Evolutionary conservation across 306 rosid genomes (phyloP).

Genomic region (Betula pendula): DNA sequence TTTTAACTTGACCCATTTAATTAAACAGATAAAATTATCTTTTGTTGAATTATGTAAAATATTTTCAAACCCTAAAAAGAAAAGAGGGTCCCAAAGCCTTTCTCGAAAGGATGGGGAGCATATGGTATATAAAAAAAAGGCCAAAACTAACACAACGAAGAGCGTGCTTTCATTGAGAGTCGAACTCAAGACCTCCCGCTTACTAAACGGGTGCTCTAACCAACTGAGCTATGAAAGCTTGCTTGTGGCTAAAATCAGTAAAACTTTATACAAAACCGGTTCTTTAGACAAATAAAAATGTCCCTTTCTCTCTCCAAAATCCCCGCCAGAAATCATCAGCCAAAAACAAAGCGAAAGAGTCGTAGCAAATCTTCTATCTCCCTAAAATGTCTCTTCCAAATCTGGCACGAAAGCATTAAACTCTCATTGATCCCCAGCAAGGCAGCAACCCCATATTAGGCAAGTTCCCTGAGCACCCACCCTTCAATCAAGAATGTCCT

Average conservation of each 20-base stretch:
- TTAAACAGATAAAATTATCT: too few species aligned
- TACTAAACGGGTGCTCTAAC: slow-evolving; percentile 54
- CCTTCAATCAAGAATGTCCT: neutral
- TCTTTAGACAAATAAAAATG: too few species aligned
- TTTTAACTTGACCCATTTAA: too few species aligned
- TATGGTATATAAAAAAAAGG: too few species aligned
- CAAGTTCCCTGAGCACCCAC: neutral
- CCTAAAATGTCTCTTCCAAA: neutral
- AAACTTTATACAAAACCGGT: rapidly evolving
- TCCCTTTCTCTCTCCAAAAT: too few species aligned
- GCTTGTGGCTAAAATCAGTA: rapidly evolving
- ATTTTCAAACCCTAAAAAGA: too few species aligned
- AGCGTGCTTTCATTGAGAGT: slow-evolving; percentile 41
- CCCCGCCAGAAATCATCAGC: too few species aligned
- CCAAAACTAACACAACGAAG: too few species aligned
- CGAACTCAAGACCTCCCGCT: slow-evolving; percentile 55
- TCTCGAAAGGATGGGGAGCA: too few species aligned
- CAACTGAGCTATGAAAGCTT: slow-evolving; percentile 49
- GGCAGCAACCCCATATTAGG: neutral
- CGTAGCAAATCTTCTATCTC: neutral
- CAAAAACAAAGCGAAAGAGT: too few species aligned
- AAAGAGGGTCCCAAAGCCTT: too few species aligned
- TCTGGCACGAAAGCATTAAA: neutral
- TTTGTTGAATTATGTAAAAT: too few species aligned
- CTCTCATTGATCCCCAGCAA: neutral